Conservation (phyloP, 495 filamentous ascomycete species). For the Tuber umbilicatum region DNA sequence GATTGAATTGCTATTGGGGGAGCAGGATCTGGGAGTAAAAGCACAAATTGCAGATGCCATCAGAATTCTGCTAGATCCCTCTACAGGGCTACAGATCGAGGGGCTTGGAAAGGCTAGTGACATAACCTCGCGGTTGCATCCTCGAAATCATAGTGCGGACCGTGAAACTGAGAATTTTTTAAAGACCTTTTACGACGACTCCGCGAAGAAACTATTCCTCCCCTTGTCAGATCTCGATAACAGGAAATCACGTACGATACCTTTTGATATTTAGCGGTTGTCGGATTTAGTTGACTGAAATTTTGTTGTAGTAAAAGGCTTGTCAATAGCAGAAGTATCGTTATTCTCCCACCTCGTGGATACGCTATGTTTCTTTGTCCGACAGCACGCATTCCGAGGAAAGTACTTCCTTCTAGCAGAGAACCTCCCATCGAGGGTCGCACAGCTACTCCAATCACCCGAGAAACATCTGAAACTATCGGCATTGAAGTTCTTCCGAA, state of each 20-base stretch:
- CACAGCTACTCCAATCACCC: conserved; percentile 72
- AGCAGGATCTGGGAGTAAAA: conserved; percentile 89
- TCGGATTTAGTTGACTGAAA: conserved; percentile 23
- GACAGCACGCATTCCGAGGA: conserved; percentile 75
- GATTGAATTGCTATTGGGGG: conserved; percentile 84
- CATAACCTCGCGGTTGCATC: conserved; percentile 57
- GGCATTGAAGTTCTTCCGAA: conserved; percentile 91
- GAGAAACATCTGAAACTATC: conserved; percentile 92
- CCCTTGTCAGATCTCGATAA: conserved; percentile 77
- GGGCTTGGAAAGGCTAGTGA: conserved; percentile 63
- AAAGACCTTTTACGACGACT: conserved; percentile 80
- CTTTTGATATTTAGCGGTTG: conserved; percentile 9
- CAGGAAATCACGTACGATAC: conserved; percentile 52
- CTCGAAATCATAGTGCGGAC: conserved; percentile 47
- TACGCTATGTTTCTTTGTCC: conserved; percentile 89
- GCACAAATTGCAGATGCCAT: conserved; percentile 93
- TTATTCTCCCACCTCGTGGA: conserved; percentile 87
- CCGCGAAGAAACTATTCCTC: conserved; percentile 76
- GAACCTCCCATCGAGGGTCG: conserved; percentile 69
- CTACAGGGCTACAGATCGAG: conserved; percentile 53
- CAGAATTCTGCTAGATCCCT: conserved; percentile 87
- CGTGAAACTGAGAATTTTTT: conserved; percentile 82
- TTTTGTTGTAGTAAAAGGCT: conserved; percentile 50
- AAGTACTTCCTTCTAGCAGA: conserved; percentile 82
- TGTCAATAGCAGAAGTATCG: conserved; percentile 73